Percentiles rank a stretch among this genome's conserved stretches.
Conservation (phyloP, 345 rosid species). For the Salix suchowensis region DNA sequence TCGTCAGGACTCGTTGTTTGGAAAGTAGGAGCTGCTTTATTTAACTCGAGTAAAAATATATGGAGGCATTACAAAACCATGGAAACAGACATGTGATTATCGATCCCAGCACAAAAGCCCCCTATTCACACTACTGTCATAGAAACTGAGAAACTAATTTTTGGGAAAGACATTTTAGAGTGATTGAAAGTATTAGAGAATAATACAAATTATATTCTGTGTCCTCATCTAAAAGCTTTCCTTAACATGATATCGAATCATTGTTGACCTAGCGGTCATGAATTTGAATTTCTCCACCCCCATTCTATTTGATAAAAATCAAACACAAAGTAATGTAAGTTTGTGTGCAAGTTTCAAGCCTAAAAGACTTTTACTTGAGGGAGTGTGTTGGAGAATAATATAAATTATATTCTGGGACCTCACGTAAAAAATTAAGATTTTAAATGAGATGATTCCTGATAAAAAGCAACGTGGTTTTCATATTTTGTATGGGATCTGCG, state of each 20-base stretch:
- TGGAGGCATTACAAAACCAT: neutral
- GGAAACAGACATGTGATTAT: neutral
- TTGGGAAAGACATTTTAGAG: neutral
- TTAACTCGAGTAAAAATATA: neutral
- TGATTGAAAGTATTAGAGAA: too few relatives aligned
- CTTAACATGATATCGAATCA: too few relatives aligned
- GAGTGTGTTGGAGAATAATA: too few relatives aligned
- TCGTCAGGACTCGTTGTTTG: neutral
- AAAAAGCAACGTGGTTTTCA: neutral
- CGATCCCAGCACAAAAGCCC: neutral
- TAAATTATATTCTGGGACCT: too few relatives aligned
- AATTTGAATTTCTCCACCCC: too few relatives aligned
- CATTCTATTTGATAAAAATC: too few relatives aligned
- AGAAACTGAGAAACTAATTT: neutral
- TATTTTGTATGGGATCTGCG: neutral
- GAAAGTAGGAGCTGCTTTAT: neutral
- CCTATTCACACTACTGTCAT: neutral
- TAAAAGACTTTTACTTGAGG: fast-evolving
- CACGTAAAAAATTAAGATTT: too few relatives aligned
- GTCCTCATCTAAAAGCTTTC: fast-evolving
- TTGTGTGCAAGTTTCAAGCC: too few relatives aligned
- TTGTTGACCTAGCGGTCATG: too few relatives aligned
- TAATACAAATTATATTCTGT: too few relatives aligned
- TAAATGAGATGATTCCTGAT: too few relatives aligned
- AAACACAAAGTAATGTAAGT: too few relatives aligned